Percentiles rank a stretch among this genome's conserved stretches.
These are phyloP conservation scores for Yamadazyma paraphyllophila DNA, from an alignment of 805 yeast species.

Conservation along the genomic window DNA sequence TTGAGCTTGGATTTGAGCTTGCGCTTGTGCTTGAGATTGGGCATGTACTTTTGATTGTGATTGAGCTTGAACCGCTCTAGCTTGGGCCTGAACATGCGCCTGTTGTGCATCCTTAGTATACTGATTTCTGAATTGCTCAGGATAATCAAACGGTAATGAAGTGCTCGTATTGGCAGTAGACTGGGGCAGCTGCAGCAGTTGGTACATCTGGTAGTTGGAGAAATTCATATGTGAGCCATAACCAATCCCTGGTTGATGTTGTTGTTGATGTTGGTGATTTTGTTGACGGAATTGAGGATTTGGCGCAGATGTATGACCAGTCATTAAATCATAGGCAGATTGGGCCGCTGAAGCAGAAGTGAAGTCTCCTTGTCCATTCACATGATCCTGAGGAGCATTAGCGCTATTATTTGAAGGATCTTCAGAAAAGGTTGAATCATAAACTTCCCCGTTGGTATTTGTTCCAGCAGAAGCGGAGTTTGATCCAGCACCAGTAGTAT, in stretches of 20 bases:
- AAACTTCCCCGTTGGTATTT: conserved; percentile 13
- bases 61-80: conserved; percentile 6
- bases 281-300: conserved; percentile 11
- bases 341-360: conserved; percentile 5
- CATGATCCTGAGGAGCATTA: conserved; percentile 9
- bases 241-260: neutral
- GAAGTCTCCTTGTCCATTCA: conserved; percentile 9
- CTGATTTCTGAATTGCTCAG: conserved; percentile 22
- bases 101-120: conserved; percentile 25
- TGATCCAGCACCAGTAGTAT: conserved; percentile 4
- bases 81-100: conserved; percentile 12
- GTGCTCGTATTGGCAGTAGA: conserved; percentile 2
- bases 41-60: conserved; percentile 16
- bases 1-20: conserved; percentile 14
- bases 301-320: conserved; percentile 11
- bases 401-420: conserved; percentile 6
- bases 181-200: conserved; percentile 12
- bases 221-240: conserved; percentile 4
- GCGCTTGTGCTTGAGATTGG: conserved; percentile 15
- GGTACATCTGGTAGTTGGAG: conserved; percentile 17
- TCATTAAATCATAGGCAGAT: conserved; percentile 22
- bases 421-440: conserved; percentile 15
- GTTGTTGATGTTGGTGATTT: conserved; percentile 9
- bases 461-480: neutral
- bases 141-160: conserved; percentile 12